A percentile compares a stretch with the other conserved stretches of the same genome.
Conservation (phyloP, 2,329 filamentous ascomycete species). For the Botryotinia calthae region DNA sequence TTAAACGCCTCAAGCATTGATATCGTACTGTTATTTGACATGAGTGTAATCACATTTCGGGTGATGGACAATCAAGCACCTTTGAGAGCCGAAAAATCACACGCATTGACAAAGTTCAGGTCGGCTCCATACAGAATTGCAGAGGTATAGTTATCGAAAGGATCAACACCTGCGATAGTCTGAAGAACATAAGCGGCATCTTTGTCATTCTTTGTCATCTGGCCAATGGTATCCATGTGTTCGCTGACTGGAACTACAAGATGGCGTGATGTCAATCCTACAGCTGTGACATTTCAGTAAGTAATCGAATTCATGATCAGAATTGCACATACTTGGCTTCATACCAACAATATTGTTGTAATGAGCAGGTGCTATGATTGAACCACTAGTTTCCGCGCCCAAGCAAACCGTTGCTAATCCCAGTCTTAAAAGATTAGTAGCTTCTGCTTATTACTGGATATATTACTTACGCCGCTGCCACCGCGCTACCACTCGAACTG, state of each 20-base stretch:
- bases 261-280: not conserved
- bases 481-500: slow-evolving; percentile 48
- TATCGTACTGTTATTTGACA: not conserved
- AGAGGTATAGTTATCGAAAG: slow-evolving; percentile 30
- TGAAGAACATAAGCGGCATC: slow-evolving; percentile 34
- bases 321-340: slow-evolving; percentile 18
- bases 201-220: slow-evolving; percentile 33
- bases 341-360: slow-evolving; percentile 21
- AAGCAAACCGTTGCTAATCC: slow-evolving; percentile 49
- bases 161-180: slow-evolving; percentile 28
- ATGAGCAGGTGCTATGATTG: slow-evolving; percentile 14
- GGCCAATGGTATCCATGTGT: slow-evolving; percentile 32
- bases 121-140: slow-evolving; percentile 43
- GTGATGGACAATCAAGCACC: slow-evolving; percentile 41
- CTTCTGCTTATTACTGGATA: not conserved
- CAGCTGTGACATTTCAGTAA: slow-evolving; percentile 39
- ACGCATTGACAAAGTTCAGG: not conserved
- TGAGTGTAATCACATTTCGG: slow-evolving; percentile 48
- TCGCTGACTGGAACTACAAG: slow-evolving; percentile 28
- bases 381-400: slow-evolving; percentile 20
- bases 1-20: not conserved
- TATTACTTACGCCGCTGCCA: slow-evolving; percentile 36
- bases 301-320: not conserved
- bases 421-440: not conserved
- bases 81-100: slow-evolving; percentile 48